Evolutionary conservation across 2,329 filamentous ascomycete species (phyloP), one percentile per base, ranked within the genome.

Genomic region (Colletotrichum coccodes): DNA sequence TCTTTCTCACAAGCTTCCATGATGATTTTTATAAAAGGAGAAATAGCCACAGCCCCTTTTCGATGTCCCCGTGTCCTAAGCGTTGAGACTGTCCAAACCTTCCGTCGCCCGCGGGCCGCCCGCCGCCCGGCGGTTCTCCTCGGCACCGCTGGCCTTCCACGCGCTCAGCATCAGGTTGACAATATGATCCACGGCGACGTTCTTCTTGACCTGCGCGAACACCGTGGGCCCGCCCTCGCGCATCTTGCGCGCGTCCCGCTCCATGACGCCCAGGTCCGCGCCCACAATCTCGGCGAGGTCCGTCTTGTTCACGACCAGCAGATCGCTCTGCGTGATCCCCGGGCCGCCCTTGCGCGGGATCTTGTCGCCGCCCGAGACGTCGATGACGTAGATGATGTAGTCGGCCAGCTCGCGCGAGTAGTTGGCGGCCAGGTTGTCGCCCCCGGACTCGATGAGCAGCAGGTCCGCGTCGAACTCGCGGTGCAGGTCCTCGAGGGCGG

Each of bases 361-460:
- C 87, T 99, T 99, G 81, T 99, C 96, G 14, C 96, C 96, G 26
- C 96, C 96, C 64, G 91, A 93, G 21, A 99, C 96, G 81, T 99
- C 96, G 75, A 99, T 98, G 34, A 99, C 96, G 79, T 99, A 99
- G 82, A 99, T 92, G 81, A 99, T 99, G 79, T 93, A 99, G 80
- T 99, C 96, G 2, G 96, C 96, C 72, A 99, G 85, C 82, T 99
- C 96, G 66, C 96, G 88, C 63, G 90, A 93, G 86, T 99, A 99
- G 85, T 99, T 99, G 4, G 96, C 96, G 0, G 96, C 96, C 1
- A 99, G 88, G 79, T 99, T 99, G 80, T 99, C 96, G 66, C 96
- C 96, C 50, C 96, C 96, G 21, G 91, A 94, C 83, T 99, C 96
- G 78, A 99, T 99, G 47, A 99, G 89, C 28, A 99, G 87, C 26